Conservation (phyloP, 805 yeast genomes). For the Kodamaea laetipori region DNA sequence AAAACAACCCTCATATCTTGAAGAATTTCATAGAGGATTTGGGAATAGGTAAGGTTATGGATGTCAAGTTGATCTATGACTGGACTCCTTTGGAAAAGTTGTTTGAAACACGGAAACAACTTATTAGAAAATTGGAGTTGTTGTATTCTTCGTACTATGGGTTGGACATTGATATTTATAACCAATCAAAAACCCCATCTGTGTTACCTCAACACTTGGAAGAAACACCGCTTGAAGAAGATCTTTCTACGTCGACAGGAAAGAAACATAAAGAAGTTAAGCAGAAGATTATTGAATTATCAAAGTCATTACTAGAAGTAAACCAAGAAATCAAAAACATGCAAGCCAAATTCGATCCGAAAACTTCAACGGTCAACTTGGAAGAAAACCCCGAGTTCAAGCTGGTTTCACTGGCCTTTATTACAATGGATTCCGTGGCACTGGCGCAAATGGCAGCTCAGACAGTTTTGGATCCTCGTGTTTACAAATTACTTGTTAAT, state of each 20-base stretch:
- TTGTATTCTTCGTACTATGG: constrained; percentile 46
- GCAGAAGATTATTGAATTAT: constrained; percentile 31
- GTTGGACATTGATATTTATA: constrained; percentile 43
- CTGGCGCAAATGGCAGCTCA: constrained; percentile 54
- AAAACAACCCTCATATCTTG: constrained; percentile 43
- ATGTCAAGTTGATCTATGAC: constrained; percentile 50
- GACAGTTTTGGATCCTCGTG: constrained; percentile 47
- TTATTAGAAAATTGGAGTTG: constrained; percentile 41
- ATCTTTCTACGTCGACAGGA: neutral
- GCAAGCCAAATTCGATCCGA: constrained; percentile 33
- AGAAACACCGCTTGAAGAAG: constrained; percentile 13
- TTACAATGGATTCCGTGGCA: constrained; percentile 51
- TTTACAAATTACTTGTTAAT: constrained; percentile 42
- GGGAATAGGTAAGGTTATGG: constrained; percentile 57
- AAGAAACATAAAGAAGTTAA: constrained; percentile 14
- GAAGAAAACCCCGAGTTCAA: constrained; percentile 32
- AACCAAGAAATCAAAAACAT: constrained; percentile 42
- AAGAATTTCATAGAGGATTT: constrained; percentile 54
- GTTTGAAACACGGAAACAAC: constrained; percentile 33
- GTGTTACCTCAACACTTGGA: constrained; percentile 25
- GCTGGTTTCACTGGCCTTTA: constrained; percentile 48
- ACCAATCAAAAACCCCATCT: constrained; percentile 33
- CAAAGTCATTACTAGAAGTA: constrained; percentile 36
- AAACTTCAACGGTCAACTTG: constrained; percentile 28
- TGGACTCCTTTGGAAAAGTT: constrained; percentile 45